phyloP scores from a whole-genome alignment of 2,329 filamentous ascomycete species.

The Microthyrium microscopicum region DNA sequence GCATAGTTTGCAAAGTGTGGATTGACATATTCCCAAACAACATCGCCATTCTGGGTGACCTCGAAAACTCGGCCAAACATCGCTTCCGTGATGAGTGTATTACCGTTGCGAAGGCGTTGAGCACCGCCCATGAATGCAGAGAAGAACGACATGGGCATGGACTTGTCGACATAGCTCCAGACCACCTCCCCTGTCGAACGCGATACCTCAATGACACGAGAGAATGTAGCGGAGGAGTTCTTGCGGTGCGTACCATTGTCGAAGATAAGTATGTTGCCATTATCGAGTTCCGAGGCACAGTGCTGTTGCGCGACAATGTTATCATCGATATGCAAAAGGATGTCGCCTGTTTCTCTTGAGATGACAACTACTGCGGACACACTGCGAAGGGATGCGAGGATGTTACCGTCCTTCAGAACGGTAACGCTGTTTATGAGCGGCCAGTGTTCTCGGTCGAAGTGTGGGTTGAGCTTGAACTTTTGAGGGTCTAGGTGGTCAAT shows the following conservation, averaged over 20 bases:
- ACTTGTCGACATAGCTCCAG: constrained; percentile 28
- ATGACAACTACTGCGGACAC: constrained; percentile 29
- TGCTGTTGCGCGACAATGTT: constrained; percentile 28
- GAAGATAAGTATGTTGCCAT: constrained; percentile 29
- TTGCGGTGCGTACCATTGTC: constrained; percentile 29
- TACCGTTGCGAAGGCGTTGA: constrained; percentile 25
- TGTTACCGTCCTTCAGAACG: constrained; percentile 23
- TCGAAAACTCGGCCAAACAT: constrained; percentile 29
- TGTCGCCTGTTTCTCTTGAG: constrained; percentile 21
- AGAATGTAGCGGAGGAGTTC: constrained; percentile 24
- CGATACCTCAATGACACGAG: constrained; percentile 26
- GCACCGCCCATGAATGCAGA: constrained; percentile 32
- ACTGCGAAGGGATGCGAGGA: constrained; percentile 27
- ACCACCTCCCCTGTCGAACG: constrained; percentile 22
- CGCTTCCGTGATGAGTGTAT: constrained; percentile 27
- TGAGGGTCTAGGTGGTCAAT: constrained; percentile 24
- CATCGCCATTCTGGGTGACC: constrained; percentile 23
- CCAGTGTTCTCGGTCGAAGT: constrained; percentile 27
- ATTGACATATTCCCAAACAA: constrained; percentile 29
- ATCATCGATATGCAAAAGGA: constrained; percentile 26
- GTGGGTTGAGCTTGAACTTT: constrained; percentile 24
- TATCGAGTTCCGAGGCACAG: constrained; percentile 24
- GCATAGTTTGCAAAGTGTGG: constrained; percentile 25
- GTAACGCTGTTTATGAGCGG: constrained; percentile 29
- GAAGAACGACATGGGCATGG: constrained; percentile 23